Percentiles rank a stretch among this genome's conserved stretches.
Evolutionary conservation across 805 yeast genomes (phyloP).

Genomic region (Ogataea degrootiae): DNA sequence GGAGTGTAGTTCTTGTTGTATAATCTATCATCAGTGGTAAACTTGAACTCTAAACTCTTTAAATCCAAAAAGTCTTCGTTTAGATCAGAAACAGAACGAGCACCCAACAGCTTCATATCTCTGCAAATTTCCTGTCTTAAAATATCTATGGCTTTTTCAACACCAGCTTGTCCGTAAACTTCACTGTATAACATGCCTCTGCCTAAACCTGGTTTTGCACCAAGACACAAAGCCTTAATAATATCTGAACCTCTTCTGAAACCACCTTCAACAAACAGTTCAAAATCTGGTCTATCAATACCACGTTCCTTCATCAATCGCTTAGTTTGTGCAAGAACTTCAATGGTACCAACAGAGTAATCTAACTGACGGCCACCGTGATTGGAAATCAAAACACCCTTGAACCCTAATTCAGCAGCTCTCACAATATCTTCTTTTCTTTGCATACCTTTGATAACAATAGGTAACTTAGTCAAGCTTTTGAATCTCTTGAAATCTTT

Average conservation of each 20-base stretch:
- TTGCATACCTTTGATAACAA: conserved; percentile 61
- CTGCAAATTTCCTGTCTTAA: conserved; percentile 53
- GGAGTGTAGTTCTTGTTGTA: conserved; percentile 38
- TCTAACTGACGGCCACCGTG: conserved; percentile 76
- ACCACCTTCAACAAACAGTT: conserved; percentile 47
- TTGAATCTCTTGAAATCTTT: conserved; percentile 51
- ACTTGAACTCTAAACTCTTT: conserved; percentile 57
- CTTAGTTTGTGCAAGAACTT: conserved; percentile 52
- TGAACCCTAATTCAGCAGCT: conserved; percentile 55
- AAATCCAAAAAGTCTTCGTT: conserved; percentile 47
- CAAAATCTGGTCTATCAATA: conserved; percentile 48
- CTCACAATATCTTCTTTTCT: conserved; percentile 58
- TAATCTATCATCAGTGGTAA: conserved; percentile 57
- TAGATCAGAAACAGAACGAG: conserved; percentile 29
- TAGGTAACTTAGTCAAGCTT: conserved; percentile 40
- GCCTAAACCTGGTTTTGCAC: conserved; percentile 60
- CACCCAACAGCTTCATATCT: conserved; percentile 64
- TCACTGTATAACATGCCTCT: conserved; percentile 73
- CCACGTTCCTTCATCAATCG: conserved; percentile 37
- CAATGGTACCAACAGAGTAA: conserved; percentile 55
- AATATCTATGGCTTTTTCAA: conserved; percentile 52
- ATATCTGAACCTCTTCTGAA: conserved; percentile 40
- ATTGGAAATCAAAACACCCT: conserved; percentile 64
- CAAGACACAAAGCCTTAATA: conserved; percentile 39
- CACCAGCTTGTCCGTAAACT: conserved; percentile 78